Base-by-base conservation (phyloP, 164 flowering plant genomes). In the Nelumbo lutea region DNA sequence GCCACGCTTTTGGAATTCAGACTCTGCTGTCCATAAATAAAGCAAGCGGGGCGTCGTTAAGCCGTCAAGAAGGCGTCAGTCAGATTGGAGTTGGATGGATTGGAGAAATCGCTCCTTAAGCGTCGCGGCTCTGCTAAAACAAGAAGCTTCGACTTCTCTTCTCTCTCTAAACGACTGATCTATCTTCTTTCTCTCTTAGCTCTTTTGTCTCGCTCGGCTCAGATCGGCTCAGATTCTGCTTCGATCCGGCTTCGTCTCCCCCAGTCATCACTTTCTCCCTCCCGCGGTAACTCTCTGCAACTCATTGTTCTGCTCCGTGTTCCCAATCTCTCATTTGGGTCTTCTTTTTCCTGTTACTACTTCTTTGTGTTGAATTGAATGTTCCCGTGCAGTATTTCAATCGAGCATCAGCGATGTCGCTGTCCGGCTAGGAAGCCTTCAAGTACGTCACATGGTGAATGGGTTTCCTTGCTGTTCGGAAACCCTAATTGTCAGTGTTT, bases 221-320 rank as follows among this genome's bases (percentile, higher is more conserved):
- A 73, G 85, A 80, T 79, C 82, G 73, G 69, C 81, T 85, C 79
- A 77, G 72, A 77, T 77, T 76, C 50, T 39, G 65, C 66, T 67
- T 15, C 68, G 41, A 46, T 62, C 61, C 59, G 42, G 70, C 68
- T 67, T 38, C 55, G 63, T 45, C 70, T 70, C 65, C 72, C 77
- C 56, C 69, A 46, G 47, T 13, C 47, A 46, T 69, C 50, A 61
- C 70, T 66, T 75, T 72, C 67, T 40, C 77, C 44, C 50, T 45
- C 27, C 27, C 27, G 27, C 27, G 27, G 27, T 27, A 27, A 27
- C 27, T 27, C 61, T 53, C 68, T 76, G 73, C 71, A 68, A 64
- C 72, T 66, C 72, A 39, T 64, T 67, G 67, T 62, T 68, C 70
- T 56, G 59, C 59, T 67, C 68, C 15, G 61, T 50, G 27, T 27